Base-by-base conservation (phyloP, 495 filamentous ascomycete genomes). In the Baudoinia panamericana region DNA sequence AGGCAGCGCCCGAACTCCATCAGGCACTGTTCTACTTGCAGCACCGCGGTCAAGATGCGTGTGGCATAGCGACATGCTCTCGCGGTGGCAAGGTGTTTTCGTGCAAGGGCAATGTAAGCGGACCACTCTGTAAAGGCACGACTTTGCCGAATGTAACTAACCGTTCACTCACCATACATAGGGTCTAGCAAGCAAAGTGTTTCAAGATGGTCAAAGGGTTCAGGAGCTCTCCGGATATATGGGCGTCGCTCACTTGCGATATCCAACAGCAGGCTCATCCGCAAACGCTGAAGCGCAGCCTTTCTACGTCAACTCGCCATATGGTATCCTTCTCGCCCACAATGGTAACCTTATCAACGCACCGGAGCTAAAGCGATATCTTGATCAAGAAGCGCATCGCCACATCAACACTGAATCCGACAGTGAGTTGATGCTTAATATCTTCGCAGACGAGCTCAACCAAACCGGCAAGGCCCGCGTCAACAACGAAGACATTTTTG, bases 361-460 rank as follows among this genome's bases (percentile, higher is more conserved):
- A n/a, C 69, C 71, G 3, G 78, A 81, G 30, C 66, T 97, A 29
- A 78, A 76, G 54, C 10, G 11, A 12, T 86, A 77, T 55, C 72
- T 97, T 27, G 90, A 97, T 52, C 65, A 79, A 48, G 84, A 87
- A 45, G 90, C 84, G 4, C 87, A 92, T 60, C 71, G 90, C 50
- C 90, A 96, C 57, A 87, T 96, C 63, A 97, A 97, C 63, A 93
- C 90, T 19, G 86, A 96, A 44, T 86, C 78, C 40, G 90, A 97
- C 59, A 86, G 80, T 52, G 90, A 97, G 66, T 61, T 92, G 40
- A 92, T 94, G 76, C 68, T 97, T 34, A 97, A 96, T 58, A 73
- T 95, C 46, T 93, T 94, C 48, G 90, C 90, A 12, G 81, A 84
- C 59, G 88, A 88, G 58, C 70, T 97, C 30, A 87, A 88, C 44